phyloP scores from a whole-genome alignment of 2,329 filamentous ascomycete species.

The Clarireedia hainanense region DNA sequence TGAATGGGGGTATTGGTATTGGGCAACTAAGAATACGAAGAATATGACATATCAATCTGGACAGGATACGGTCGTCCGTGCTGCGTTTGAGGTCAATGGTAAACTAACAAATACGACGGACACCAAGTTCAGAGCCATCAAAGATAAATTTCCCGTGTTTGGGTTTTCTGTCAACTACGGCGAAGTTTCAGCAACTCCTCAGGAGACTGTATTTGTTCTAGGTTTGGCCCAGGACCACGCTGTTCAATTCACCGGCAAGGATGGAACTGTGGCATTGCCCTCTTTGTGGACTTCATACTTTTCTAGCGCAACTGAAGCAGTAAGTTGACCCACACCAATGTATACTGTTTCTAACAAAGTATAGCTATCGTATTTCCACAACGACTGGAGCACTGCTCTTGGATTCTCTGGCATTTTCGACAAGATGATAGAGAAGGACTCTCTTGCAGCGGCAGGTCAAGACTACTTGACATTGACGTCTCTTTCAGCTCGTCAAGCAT shows the following conservation, averaged over 20 bases:
- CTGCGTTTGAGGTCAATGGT: conserved; percentile 55
- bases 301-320: conserved; percentile 47
- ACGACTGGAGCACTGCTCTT: conserved; percentile 58
- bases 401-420: conserved; percentile 57
- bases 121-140: conserved; percentile 55
- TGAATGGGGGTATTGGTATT: conserved; percentile 77
- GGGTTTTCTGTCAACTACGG: conserved; percentile 60
- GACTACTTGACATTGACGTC: conserved; percentile 38
- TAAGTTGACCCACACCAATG: no score
- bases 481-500: conserved; percentile 40
- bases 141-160: conserved; percentile 71
- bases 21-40: conserved; percentile 52
- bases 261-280: conserved; percentile 56
- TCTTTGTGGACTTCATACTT: conserved; percentile 76
- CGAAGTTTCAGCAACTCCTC: conserved; percentile 10
- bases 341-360: no score
- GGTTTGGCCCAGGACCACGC: conserved; percentile 70
- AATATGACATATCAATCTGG: conserved; percentile 64
- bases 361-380: conserved; percentile 59
- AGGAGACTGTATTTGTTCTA: conserved; percentile 57
- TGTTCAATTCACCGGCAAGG: conserved; percentile 64
- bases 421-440: conserved; percentile 57
- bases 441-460: conserved; percentile 57
- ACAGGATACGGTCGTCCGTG: conserved; percentile 55
- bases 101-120: conserved; percentile 58